Conservation (phyloP, 2,329 filamentous ascomycete genomes). For the Colletotrichum eremochloae region DNA sequence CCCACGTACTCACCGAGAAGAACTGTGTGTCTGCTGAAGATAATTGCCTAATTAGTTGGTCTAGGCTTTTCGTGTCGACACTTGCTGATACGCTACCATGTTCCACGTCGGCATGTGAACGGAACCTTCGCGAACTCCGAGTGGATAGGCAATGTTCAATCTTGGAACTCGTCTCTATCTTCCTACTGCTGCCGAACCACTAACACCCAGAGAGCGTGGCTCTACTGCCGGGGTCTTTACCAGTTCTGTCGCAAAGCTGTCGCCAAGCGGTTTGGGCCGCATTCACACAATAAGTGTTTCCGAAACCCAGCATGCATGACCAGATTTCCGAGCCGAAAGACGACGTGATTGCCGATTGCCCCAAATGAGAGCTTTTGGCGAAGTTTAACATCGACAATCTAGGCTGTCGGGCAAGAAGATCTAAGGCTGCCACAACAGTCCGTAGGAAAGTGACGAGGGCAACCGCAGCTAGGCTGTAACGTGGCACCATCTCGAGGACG, state of each 20-base stretch:
- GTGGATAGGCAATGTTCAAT: not conserved
- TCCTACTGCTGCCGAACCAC: too few species aligned
- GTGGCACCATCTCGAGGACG: slow-evolving; percentile 6
- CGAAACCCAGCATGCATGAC: not conserved
- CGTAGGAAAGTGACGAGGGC: not conserved
- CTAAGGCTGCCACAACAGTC: not conserved
- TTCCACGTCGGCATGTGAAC: not conserved
- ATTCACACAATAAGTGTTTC: not conserved
- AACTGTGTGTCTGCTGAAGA: not conserved
- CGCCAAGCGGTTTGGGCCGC: too few species aligned
- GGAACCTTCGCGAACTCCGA: not conserved
- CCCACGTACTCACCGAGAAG: too few species aligned
- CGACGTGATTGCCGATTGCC: not conserved
- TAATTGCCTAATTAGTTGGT: too few species aligned
- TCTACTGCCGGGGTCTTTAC: not conserved
- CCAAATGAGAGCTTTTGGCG: not conserved
- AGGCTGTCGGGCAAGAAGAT: not conserved
- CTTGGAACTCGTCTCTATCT: not conserved
- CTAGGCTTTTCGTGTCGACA: not conserved
- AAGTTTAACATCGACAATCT: not conserved
- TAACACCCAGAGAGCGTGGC: not conserved
- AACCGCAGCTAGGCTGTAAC: slow-evolving; percentile 4
- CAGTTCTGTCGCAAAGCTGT: not conserved
- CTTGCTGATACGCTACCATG: not conserved
- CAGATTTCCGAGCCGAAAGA: slow-evolving; percentile 4